These are phyloP conservation scores for Amesomyces nigricolor DNA, from an alignment of 2,329 filamentous ascomycete genomes.

Conservation along the genomic window DNA sequence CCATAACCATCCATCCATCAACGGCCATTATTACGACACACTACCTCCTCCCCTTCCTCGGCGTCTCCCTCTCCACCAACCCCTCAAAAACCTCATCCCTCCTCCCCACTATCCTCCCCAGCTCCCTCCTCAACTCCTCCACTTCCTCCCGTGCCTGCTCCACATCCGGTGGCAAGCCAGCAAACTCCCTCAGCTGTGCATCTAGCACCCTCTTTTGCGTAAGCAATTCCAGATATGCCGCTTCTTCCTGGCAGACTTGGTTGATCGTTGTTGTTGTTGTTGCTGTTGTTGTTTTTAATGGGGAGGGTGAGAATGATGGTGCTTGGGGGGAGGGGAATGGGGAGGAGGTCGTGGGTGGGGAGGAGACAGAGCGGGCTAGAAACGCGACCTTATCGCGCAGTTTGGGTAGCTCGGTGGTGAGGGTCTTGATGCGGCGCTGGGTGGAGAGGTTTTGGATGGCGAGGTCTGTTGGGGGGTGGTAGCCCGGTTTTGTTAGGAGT, in stretches of 20 bases:
- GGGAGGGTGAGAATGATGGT: no score
- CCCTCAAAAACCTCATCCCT: constrained; percentile 72
- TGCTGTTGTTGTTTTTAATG: constrained; percentile 4
- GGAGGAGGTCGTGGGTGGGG: not conserved
- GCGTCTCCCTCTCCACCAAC: constrained; percentile 58
- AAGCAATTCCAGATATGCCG: constrained; percentile 52
- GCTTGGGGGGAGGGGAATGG: no score
- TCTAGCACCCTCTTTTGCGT: constrained; percentile 56
- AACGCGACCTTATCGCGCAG: constrained; percentile 50
- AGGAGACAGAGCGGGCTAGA: constrained; percentile 31
- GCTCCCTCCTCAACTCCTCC: constrained; percentile 58
- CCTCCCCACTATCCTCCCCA: constrained; percentile 54
- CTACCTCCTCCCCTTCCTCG: constrained; percentile 33
- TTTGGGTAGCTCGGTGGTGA: constrained; percentile 62
- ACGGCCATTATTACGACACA: no score
- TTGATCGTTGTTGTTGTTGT: constrained; percentile 47
- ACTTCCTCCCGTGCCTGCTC: constrained; percentile 65
- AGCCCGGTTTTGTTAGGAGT: constrained; percentile 27
- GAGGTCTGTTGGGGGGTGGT: constrained; percentile 52
- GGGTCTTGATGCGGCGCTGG: constrained; percentile 63
- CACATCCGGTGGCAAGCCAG: constrained; percentile 65
- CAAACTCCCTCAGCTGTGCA: constrained; percentile 58
- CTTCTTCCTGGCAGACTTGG: constrained; percentile 53
- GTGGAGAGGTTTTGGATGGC: constrained; percentile 68
- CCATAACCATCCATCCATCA: constrained; percentile 16